Evolutionary conservation across 495 filamentous ascomycete genomes (phyloP), one percentile per base, ranked within the genome.

Genomic region (Penicillium manginii): DNA sequence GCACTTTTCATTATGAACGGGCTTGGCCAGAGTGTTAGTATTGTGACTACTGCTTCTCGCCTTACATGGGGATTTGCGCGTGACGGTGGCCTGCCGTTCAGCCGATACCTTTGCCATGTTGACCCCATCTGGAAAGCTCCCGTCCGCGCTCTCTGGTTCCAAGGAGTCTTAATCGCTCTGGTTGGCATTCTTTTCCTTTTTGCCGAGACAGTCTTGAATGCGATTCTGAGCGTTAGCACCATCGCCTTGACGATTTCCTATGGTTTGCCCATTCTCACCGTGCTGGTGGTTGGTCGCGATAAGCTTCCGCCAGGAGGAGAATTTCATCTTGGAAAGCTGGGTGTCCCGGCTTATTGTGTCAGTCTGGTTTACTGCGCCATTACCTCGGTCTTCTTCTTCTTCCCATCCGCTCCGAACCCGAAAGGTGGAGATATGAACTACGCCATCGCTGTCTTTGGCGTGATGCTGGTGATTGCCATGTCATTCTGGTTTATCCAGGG

Each of bases 21-120:
- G 21, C 71, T 78, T 10, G 74, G 74, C 6, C 74, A 76, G 50
- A 72, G 63, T 11, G 65, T 80, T 47, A 76, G 77, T 33, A 64
- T 79, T 33, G 51, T 79, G 15, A 81, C 81, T 21, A 78, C 78
- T 5, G 75, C 79, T 9, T 83, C 81, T 9, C 69, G 82, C 17
- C 64, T 83, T 12, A 74, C 80, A 8, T 84, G 78, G 73, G 76
- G 81, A 0, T 84, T 85, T 63, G 79, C 82, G n/a, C 75, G 82
- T 10, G 82, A 85, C 51, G 78, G 78, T 55, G 82, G 82, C 17
- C 71, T 84, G 6, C 75, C 78, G 39, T 80, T 63, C 37, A 74
- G 72, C 51, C 33, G 56, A 8, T 78, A 77, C 26, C 64, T 80
- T 4, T 50, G 68, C 4, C 63, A 75, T 32, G 64, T 80, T 37